These are phyloP conservation scores for Trametes elegans DNA, from an alignment of 768 basidiomycete species.

Conservation along the genomic window DNA sequence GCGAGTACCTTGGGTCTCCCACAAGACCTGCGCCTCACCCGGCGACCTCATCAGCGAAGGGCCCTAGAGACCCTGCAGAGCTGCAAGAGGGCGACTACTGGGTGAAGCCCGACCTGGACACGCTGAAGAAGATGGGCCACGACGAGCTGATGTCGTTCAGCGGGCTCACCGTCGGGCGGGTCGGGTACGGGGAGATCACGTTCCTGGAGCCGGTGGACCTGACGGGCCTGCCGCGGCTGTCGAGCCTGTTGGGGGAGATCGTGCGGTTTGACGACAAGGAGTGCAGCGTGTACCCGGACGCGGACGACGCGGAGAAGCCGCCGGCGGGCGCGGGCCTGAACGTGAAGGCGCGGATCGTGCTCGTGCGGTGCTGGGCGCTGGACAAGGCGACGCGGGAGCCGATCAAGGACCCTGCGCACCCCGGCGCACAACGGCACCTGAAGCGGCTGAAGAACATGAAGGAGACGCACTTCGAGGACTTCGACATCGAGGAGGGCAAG, in stretches of 20 bases:
- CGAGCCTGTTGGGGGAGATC: slow-evolving; percentile 81
- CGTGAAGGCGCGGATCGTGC: slow-evolving; percentile 73
- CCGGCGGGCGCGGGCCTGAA: slow-evolving; percentile 84
- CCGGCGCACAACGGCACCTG: slow-evolving; percentile 66
- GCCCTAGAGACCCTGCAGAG: slow-evolving; percentile 34
- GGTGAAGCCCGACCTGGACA: slow-evolving; percentile 74
- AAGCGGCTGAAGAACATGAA: slow-evolving; percentile 83
- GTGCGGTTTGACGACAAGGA: slow-evolving; percentile 90
- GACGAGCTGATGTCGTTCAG: slow-evolving; percentile 71
- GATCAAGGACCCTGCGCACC: slow-evolving; percentile 77
- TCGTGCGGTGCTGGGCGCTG: slow-evolving; percentile 82
- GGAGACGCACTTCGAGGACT: slow-evolving; percentile 81
- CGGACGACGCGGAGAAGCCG: slow-evolving; percentile 82
- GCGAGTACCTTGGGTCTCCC: slow-evolving; percentile 20
- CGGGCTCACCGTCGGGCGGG: slow-evolving; percentile 84
- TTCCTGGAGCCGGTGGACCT: slow-evolving; percentile 82
- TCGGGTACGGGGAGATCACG: slow-evolving; percentile 85
- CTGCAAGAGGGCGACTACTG: slow-evolving; percentile 89
- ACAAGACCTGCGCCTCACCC: slow-evolving; percentile 28
- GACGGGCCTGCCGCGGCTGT: slow-evolving; percentile 76
- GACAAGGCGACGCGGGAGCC: slow-evolving; percentile 91
- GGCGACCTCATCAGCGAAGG: slow-evolving; percentile 32
- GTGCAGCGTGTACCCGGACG: slow-evolving; percentile 91
- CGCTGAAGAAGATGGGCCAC: slow-evolving; percentile 68
- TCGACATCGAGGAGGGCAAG: slow-evolving; percentile 75